These are phyloP conservation scores for Gossypium raimondii DNA, from an alignment of 345 rosid species.

Conservation along the genomic window DNA sequence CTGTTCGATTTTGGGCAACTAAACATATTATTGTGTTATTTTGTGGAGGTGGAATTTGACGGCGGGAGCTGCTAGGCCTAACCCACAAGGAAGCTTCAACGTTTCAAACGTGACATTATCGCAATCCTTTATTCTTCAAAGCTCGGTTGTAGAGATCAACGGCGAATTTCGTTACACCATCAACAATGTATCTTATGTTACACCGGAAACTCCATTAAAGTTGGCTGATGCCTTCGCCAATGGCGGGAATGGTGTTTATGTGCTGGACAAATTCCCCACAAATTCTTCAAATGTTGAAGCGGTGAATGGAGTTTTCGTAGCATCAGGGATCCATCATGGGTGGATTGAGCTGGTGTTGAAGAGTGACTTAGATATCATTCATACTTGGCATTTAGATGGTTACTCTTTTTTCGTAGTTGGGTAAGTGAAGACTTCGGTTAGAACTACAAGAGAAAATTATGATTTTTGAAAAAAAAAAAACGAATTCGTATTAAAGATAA, in stretches of 20 bases:
- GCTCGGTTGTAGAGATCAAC: slow-evolving; percentile 15
- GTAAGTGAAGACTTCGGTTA: slow-evolving; percentile 20
- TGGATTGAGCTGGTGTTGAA: slow-evolving; percentile 49
- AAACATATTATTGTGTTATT: not conserved
- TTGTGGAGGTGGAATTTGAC: slow-evolving; percentile 43
- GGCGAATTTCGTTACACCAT: slow-evolving; percentile 29
- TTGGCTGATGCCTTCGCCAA: slow-evolving; percentile 39
- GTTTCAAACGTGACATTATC: slow-evolving; percentile 34
- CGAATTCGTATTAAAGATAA: no score
- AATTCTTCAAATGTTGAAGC: slow-evolving; percentile 21
- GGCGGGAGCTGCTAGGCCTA: slow-evolving; percentile 59
- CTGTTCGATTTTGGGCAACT: not conserved
- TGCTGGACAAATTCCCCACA: slow-evolving; percentile 31
- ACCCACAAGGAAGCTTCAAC: slow-evolving; percentile 58
- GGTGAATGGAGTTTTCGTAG: slow-evolving; percentile 37
- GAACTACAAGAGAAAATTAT: not conserved
- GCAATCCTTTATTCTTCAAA: slow-evolving; percentile 32
- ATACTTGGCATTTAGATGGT: slow-evolving; percentile 68
- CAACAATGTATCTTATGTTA: slow-evolving; percentile 47
- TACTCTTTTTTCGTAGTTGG: slow-evolving; percentile 51
- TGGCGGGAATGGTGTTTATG: slow-evolving; percentile 33
- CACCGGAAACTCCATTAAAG: slow-evolving; percentile 49
- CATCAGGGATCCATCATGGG: slow-evolving; percentile 38
- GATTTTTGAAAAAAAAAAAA: no score
- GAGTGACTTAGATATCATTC: slow-evolving; percentile 28